Percentiles rank a stretch among this genome's conserved stretches.
Evolutionary conservation across 148 eudicot species (phyloP).

Genomic region (Fagopyrum esculentum): DNA sequence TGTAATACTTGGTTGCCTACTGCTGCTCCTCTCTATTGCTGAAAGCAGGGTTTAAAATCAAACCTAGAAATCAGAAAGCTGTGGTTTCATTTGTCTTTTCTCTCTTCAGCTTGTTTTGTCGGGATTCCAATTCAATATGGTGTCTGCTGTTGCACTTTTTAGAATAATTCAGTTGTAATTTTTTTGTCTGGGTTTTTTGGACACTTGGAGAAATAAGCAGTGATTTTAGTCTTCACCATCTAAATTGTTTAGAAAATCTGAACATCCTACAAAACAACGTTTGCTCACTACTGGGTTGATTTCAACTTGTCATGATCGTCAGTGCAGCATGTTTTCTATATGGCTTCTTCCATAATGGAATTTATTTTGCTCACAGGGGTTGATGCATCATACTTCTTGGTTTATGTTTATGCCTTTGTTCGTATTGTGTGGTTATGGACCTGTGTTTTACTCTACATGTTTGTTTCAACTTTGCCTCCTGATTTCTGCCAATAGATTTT

Average conservation of each 20-base stretch:
- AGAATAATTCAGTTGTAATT: not conserved
- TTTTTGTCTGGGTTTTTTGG: not conserved
- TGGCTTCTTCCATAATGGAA: not conserved
- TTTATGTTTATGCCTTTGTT: not conserved
- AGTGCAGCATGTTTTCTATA: not conserved
- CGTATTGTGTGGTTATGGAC: no score
- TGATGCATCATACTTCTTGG: not conserved
- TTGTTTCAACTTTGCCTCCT: not conserved
- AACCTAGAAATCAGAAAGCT: not conserved
- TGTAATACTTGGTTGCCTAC: not conserved
- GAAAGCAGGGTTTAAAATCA: not conserved
- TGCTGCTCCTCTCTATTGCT: not conserved
- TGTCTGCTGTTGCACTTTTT: not conserved
- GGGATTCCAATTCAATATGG: not conserved
- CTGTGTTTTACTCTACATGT: no score
- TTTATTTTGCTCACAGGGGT: not conserved
- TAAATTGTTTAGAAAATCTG: no score
- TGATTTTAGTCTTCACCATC: not conserved
- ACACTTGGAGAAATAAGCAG: not conserved
- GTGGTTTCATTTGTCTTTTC: not conserved
- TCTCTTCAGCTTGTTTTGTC: no score
- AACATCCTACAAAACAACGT: no score
- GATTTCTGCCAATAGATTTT: not conserved
- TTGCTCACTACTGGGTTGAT: no score
- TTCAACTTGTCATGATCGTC: not conserved